These are phyloP conservation scores for Fusarium annulatum DNA, from an alignment of 2,329 filamentous ascomycete species.

Conservation along the genomic window DNA sequence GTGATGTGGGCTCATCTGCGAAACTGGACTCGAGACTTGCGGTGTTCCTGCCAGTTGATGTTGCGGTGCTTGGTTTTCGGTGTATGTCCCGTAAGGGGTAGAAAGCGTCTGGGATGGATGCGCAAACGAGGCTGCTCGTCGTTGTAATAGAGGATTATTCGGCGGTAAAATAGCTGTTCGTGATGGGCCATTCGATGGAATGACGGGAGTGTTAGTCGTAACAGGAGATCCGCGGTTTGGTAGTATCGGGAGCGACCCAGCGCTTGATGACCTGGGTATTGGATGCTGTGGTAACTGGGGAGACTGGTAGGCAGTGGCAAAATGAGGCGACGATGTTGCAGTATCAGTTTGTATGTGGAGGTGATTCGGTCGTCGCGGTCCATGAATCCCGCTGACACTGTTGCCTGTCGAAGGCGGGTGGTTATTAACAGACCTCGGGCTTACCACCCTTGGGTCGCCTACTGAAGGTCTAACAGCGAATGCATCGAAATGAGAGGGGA, in stretches of 20 bases:
- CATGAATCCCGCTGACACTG: not conserved
- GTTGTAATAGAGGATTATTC: slow-evolving; percentile 10
- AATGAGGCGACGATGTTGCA: not conserved
- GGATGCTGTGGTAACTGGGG: slow-evolving; percentile 7
- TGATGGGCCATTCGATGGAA: slow-evolving; percentile 6
- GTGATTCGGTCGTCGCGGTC: slow-evolving; percentile 4
- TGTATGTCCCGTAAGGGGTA: not conserved
- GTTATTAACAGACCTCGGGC: slow-evolving; percentile 4
- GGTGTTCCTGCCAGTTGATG: slow-evolving; percentile 10
- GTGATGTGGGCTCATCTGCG: not conserved
- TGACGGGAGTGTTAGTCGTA: not conserved
- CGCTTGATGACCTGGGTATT: slow-evolving; percentile 11
- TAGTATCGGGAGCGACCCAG: slow-evolving; percentile 1
- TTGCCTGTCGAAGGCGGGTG: slow-evolving; percentile 7
- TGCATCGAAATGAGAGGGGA: slow-evolving; percentile 15
- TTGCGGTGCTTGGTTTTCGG: not conserved
- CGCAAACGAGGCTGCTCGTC: slow-evolving; percentile 24
- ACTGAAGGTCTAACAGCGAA: not conserved
- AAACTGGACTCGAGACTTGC: slow-evolving; percentile 3
- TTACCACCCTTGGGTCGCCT: slow-evolving; percentile 10
- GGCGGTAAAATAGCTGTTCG: slow-evolving; percentile 13
- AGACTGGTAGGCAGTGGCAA: slow-evolving; percentile 13
- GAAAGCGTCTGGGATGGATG: slow-evolving; percentile 27
- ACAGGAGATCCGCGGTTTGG: slow-evolving; percentile 13
- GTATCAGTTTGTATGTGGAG: slow-evolving; percentile 10